These are phyloP conservation scores for Arachis monticola DNA, from an alignment of 331 rosid genomes.

Conservation along the genomic window DNA sequence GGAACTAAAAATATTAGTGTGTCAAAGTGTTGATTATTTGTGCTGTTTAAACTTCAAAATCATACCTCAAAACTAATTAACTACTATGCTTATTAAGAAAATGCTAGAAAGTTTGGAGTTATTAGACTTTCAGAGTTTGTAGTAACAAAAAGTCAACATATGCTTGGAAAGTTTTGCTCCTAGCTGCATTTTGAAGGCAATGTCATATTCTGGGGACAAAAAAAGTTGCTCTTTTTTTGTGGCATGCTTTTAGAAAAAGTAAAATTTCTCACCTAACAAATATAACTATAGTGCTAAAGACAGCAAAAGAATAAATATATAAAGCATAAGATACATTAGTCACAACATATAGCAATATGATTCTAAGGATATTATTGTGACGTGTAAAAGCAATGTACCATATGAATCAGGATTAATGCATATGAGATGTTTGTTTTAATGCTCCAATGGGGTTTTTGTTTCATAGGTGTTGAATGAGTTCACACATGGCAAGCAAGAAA, in stretches of 20 bases:
- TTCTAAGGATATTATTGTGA: background rate
- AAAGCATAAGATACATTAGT: background rate
- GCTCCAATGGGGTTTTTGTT: slow-evolving; percentile 5
- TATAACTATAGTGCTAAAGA: background rate
- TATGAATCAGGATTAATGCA: slow-evolving; percentile 5
- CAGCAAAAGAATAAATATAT: background rate
- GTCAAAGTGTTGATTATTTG: background rate
- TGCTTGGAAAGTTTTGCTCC: background rate
- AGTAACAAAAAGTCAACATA: slow-evolving; percentile 30
- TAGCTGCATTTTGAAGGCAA: slow-evolving; percentile 34
- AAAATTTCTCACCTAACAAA: slow-evolving; percentile 11
- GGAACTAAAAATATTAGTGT: slow-evolving; percentile 22
- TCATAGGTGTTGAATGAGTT: slow-evolving; percentile 81
- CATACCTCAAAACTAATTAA: background rate
- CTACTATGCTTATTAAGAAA: background rate
- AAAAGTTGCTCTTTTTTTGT: slow-evolving; percentile 1
- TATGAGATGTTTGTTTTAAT: slow-evolving; percentile 8
- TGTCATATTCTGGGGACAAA: slow-evolving; percentile 33
- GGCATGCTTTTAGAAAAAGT: slow-evolving; percentile 23
- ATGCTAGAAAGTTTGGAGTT: slow-evolving; percentile 24
- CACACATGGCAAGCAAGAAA: slow-evolving; percentile 89
- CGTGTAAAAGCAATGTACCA: background rate
- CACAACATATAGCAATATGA: background rate
- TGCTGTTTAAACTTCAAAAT: background rate
- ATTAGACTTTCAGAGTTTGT: background rate